Evolutionary conservation across 2,329 filamentous ascomycete genomes (phyloP), one percentile per base, ranked within the genome.

Genomic region (Colletotrichum orchidophilum): DNA sequence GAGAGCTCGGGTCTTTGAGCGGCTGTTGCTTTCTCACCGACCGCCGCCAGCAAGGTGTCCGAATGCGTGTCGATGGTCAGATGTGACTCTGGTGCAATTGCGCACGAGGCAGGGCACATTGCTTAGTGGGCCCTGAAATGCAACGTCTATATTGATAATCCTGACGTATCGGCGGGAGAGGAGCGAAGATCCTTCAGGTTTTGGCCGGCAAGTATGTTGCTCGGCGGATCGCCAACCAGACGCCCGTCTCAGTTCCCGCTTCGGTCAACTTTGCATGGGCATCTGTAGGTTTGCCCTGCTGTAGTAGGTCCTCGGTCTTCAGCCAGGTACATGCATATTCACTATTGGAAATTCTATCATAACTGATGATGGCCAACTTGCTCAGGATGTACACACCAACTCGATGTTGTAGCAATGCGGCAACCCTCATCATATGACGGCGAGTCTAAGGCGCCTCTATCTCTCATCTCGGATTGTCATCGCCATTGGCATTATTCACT

Each of bases 391-490:
- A 54, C 66, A 66, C 70, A 66, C 70, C 70, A 70, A 50, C 54
- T 52, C 27, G 50, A 31, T 24, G 24, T 65, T 61, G 66, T 59
- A 62, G 49, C 46, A 53, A 70, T 64, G 60, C 66, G 61, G 33
- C 66, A 50, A 52, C 54, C 35, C 46, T 66, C 70, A 57, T 72
- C 70, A 72, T 72, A 60, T 70, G 66, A 72, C 39, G 60, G 66
- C 29, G 63, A 54, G 29, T 49, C 35, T 49, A 64, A 21, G 21
- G 11, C 42, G 50, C 29, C 39, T 31, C 31, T 35, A 33, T 53
- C 29, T 59, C 21, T 53, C 50, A 53, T 53, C 50, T 31, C 67
- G 49, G 18, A 58, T 49, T 15, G 21, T 39, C 26, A 21, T 71
- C 63, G 50, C 42, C 33, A 11, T 35, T 31, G 33, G 50, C 33